Evolutionary conservation across 352 stramenopile genomes (phyloP), one percentile per base, ranked within the genome.

Genomic region (Pythium pyrilobum): DNA sequence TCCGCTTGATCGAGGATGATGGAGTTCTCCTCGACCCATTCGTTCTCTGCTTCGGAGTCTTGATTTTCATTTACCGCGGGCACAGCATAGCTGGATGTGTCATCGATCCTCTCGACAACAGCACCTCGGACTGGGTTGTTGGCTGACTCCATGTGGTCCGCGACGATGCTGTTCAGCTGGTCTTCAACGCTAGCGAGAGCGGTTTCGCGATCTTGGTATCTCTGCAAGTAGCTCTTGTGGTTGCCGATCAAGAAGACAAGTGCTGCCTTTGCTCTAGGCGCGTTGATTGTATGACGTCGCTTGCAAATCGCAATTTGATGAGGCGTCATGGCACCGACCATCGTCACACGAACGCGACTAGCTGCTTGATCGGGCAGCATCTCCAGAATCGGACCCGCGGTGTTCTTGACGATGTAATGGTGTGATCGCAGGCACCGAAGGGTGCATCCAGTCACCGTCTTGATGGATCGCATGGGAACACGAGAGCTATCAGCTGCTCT

Each of bases 391-490:
- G 58, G 49, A 0, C 64, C 57, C 2, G 48, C 43, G 3, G 50
- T 65, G 29, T 60, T 65, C 38, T 59, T 55, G 9, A 59, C 57
- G 8, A 65, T 32, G 29, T 59, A 65, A 24, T 65, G 57, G 39
- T 65, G 57, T 2, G 57, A 54, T 5, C 52, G 51, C 12, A 68
- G 43, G 0, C 40, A 60, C 0, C 50, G 37, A 7, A 41, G 52
- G 0, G 4, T 23, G 11, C 60, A 49, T 0, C 49, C 60, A 2
- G 60, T 59, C 12, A 68, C 50, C 2, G 57, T 52, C 2, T 24
- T 44, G 0, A 58, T 42, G 4, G 51, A 58, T 8, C 41, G 15
- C 51, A 58, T 15, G 51, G 27, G 4, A 40, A 51, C 0, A 58
- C 29, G 16, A 58, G 51, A 20, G 51, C 51, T n/a, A 57, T 18